Base-by-base conservation (phyloP, 352 stramenopile species). In the Globisporangium uncinulatum region DNA sequence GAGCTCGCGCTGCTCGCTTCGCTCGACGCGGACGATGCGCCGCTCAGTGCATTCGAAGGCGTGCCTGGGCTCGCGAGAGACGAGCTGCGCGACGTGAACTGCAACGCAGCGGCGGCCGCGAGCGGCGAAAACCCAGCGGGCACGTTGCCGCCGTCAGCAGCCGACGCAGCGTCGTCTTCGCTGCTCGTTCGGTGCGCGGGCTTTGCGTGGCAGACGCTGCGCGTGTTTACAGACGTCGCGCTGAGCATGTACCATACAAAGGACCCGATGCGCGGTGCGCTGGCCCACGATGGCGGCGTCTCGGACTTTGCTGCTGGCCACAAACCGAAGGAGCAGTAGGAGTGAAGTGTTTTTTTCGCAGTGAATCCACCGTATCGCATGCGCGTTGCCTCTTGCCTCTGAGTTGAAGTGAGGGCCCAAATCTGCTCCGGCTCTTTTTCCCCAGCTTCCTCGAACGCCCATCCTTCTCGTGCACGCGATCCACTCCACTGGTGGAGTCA, bases 1-100 rank as follows among this genome's bases (percentile, higher is more conserved):
- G 78, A 86, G 54, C 73, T 78, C 58, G 73, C 71, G 2, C 70
- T 86, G 9, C 63, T 61, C 20, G 71, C 61, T 29, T 70, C 75
- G 1, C 51, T 80, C 3, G 63, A 62, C 31, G 51, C 13, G 7
- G 29, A 42, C 10, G 59, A 70, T 2, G 51, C 53, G 9, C 62
- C 73, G 20, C 52, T 84, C 43, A 67, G 76, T 9, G 65, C 66
- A 8, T 62, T 86, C 51, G 73, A 70, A 6, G 57, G 58, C 9
- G 54, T 62, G 4, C 31, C 61, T 1, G 64, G 64, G 6, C 59
- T 77, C 56, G 47, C 73, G 39, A 54, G 63, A 29, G 51, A 74
- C 29, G 65, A 59, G 42, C 51, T 62, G 39, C 59, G 48, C 10
- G 59, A 55, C 11, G 41, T 61, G 52, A 55, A 48, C 39, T 11